phyloP scores from a whole-genome alignment of 2,329 filamentous ascomycete genomes.

The Diaporthe sp. region DNA sequence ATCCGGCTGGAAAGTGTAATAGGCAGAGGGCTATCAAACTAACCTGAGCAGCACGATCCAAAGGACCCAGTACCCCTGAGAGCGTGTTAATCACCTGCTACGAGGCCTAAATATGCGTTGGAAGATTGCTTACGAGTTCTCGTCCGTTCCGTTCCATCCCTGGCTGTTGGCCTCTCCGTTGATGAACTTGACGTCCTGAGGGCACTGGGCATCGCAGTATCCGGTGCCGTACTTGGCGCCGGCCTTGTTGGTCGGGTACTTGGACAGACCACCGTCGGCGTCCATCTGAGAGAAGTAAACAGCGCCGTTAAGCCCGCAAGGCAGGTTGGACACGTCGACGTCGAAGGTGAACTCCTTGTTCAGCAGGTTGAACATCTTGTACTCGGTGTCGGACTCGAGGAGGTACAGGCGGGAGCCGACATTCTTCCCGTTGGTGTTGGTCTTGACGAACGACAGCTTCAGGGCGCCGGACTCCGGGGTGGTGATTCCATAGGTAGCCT shows the following conservation, averaged over 20 bases:
- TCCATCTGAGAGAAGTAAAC: constrained; percentile 59
- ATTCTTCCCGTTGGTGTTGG: constrained; percentile 51
- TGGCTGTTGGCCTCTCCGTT: constrained; percentile 51
- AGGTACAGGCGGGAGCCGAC: constrained; percentile 53
- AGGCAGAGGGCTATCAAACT: background rate
- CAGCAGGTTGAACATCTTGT: constrained; percentile 67
- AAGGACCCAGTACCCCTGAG: background rate
- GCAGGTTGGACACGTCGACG: constrained; percentile 73
- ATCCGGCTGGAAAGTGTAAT: constrained; percentile 50
- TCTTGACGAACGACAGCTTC: constrained; percentile 62
- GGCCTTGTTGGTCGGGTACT: constrained; percentile 54
- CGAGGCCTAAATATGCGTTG: too few relatives aligned
- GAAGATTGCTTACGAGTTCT: background rate
- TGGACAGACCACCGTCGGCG: constrained; percentile 54
- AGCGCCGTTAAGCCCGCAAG: constrained; percentile 75
- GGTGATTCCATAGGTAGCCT: constrained; percentile 64
- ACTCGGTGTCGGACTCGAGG: constrained; percentile 49
- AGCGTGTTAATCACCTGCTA: too few relatives aligned
- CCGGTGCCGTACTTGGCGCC: constrained; percentile 63
- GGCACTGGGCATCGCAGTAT: constrained; percentile 57
- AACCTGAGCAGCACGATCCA: background rate
- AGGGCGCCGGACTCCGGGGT: constrained; percentile 61
- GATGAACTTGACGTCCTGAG: constrained; percentile 57
- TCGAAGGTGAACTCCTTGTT: constrained; percentile 76
- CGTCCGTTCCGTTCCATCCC: constrained; percentile 51